phyloP scores from a whole-genome alignment of 2,329 filamentous ascomycete species.

The Fusarium kyushuense region DNA sequence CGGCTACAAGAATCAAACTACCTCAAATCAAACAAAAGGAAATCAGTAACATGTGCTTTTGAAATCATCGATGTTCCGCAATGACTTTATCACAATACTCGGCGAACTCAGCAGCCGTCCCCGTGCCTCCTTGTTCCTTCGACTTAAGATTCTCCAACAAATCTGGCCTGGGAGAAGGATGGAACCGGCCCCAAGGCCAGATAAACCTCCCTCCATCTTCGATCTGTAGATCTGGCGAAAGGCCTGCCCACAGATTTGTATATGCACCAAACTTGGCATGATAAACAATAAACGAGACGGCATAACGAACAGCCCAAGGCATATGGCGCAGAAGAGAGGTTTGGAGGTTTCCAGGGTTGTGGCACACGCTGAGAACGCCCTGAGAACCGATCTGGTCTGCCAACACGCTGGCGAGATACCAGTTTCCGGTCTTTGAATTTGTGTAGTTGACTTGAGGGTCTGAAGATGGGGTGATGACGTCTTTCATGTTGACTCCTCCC shows the following conservation, averaged over 20 bases:
- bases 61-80: constrained; percentile 9
- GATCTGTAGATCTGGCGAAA: constrained; percentile 7
- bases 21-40: not conserved
- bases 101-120: constrained; percentile 18
- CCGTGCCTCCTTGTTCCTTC: constrained; percentile 18
- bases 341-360: constrained; percentile 34
- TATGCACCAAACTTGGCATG: constrained; percentile 24
- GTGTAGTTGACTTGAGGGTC: constrained; percentile 24
- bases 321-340: constrained; percentile 23
- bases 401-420: constrained; percentile 19
- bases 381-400: constrained; percentile 4
- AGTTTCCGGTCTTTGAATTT: constrained; percentile 36
- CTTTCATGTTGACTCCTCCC: constrained; percentile 21
- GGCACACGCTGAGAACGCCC: constrained; percentile 20
- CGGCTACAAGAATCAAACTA: not conserved
- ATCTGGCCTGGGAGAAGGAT: constrained; percentile 14
- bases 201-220: constrained; percentile 32
- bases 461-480: not conserved
- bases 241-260: constrained; percentile 22
- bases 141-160: constrained; percentile 18
- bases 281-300: constrained; percentile 14
- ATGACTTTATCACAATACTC: constrained; percentile 16
- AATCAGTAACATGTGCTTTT: too few relatives aligned
- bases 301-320: constrained; percentile 11
- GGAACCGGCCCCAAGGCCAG: constrained; percentile 20